Evolutionary conservation across 805 yeast species (phyloP).

Genomic region (Candida germanica): DNA sequence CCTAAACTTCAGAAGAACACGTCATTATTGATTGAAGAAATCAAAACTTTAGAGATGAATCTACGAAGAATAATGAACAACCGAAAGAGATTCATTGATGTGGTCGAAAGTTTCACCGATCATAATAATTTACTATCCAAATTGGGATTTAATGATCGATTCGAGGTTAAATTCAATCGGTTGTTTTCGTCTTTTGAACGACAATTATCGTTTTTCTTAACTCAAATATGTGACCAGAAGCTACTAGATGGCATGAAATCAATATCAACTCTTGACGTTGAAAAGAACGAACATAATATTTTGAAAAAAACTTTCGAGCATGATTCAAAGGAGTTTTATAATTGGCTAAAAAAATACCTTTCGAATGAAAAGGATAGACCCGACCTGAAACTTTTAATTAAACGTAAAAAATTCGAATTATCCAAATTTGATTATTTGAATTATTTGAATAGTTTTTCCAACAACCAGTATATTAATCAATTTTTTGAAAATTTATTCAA

Average conservation of each 20-base stretch:
- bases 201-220: slow-evolving; percentile 25
- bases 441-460: slow-evolving; percentile 32
- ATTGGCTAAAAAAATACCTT: slow-evolving; percentile 42
- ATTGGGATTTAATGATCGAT: slow-evolving; percentile 23
- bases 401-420: slow-evolving; percentile 39
- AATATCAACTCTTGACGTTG: slow-evolving; percentile 13
- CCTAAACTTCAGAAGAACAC: slow-evolving; percentile 26
- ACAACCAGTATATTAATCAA: slow-evolving; percentile 40
- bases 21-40: slow-evolving; percentile 27
- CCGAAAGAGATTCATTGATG: slow-evolving; percentile 23
- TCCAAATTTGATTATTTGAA: slow-evolving; percentile 46
- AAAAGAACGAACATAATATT: slow-evolving; percentile 20
- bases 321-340: slow-evolving; percentile 40
- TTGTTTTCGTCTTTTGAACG: slow-evolving; percentile 33
- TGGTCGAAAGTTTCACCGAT: slow-evolving; percentile 18
- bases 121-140: slow-evolving; percentile 24
- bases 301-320: slow-evolving; percentile 35
- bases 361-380: slow-evolving; percentile 44
- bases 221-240: slow-evolving; percentile 26
- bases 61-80: slow-evolving; percentile 18
- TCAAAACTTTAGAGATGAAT: slow-evolving; percentile 25
- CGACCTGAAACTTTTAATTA: slow-evolving; percentile 33
- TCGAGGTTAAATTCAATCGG: slow-evolving; percentile 20
- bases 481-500: slow-evolving; percentile 36
- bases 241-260: slow-evolving; percentile 25